Base-by-base conservation (phyloP, 805 yeast species). In the Yamadazyma olivae region DNA sequence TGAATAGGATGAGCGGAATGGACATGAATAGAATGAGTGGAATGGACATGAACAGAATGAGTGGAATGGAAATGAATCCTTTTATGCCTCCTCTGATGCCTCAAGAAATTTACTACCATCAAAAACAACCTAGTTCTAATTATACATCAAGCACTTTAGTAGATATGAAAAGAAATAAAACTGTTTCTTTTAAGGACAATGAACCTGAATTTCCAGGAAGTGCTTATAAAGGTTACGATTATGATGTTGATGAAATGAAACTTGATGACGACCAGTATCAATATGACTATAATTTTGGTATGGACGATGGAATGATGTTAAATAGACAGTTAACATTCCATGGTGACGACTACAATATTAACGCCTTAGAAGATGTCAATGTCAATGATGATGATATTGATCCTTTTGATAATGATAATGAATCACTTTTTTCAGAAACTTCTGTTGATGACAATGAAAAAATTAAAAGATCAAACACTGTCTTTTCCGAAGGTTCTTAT, bases 381-480 rank as follows among this genome's bases (percentile, higher is more conserved):
- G 65, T 53, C 3, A 58, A 50, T 22, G 59, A 53, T 15, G 34
- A 21, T 7, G 38, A 35, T 9, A 35, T 58, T 31, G 73, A 67
- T 44, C 72, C 72, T 1, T 67, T 67, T 43, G 71, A 33, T 16
- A 71, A 67, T 41, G 71, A 67, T 41, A 70, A 64, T 41, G 72
- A 65, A 38, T 62, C 70, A 36, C 50, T 68, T 20, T 68, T 66
- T 38, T 56, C 62, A 3, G 71, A 67, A 20, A 59, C 66, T 12
- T 68, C 68, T 12, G n/a, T n/a, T 5, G 70, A 64, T 26, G 71
- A 64, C 22, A 13, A 25, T n/a, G 20, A 27, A 16, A 27, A 27
- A 16, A 62, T 39, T 16, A 58, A 50, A 27, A 44, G 52, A 37
- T 35, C 28, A 12, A 36, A 43, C 13, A 40, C 53, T 17, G 27